Evolutionary conservation across 306 rosid species (phyloP), one percentile per base, ranked within the genome.

Genomic region (Lagenaria siceraria): DNA sequence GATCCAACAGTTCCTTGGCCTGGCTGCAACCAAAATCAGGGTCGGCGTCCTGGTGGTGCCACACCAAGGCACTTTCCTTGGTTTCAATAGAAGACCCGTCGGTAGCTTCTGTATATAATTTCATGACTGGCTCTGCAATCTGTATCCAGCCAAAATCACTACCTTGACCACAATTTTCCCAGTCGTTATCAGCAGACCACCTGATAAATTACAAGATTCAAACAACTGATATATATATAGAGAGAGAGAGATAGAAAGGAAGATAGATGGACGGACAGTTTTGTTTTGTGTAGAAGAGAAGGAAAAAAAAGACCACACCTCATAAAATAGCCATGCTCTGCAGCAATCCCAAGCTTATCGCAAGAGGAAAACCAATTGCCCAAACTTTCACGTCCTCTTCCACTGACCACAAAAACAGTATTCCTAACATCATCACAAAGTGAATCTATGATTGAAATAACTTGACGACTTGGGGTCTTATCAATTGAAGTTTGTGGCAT

Each of bases 31-130:
- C 93, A 68, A 89, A 89, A 81, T 81, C 86, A 24, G 91, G 87
- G 78, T 89, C 93, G 1, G 93, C 93, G 81, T 89, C 93, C 21
- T 80, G 89, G 79, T 89, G 89, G 77, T 89, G 93, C 93, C 93
- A 89, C 21, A 89, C 93, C 80, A 89, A 63, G 35, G 89, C 93
- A 61, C 91, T 89, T 81, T 87, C 93, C 79, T 89, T 87, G 13
- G 71, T 81, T 81, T 89, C 93, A 65, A 89, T 89, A 56, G 62
- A 59, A 36, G 93, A 89, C 40, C 93, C 93, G 60, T 89, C 93
- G 0, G 93, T 89, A 80, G 93, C 82, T 83, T 89, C 93, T 4
- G 93, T 84, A 68, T 89, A 89, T 54, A 79, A 79, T 61, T 79
- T 81, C 91, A 89, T 89, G 52, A 89, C 89, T 49, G 93, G 93